Evolutionary conservation across 1,284 basidiomycete genomes (phyloP), one percentile per base, ranked within the genome.

Genomic region (Apiotrichum gracile): DNA sequence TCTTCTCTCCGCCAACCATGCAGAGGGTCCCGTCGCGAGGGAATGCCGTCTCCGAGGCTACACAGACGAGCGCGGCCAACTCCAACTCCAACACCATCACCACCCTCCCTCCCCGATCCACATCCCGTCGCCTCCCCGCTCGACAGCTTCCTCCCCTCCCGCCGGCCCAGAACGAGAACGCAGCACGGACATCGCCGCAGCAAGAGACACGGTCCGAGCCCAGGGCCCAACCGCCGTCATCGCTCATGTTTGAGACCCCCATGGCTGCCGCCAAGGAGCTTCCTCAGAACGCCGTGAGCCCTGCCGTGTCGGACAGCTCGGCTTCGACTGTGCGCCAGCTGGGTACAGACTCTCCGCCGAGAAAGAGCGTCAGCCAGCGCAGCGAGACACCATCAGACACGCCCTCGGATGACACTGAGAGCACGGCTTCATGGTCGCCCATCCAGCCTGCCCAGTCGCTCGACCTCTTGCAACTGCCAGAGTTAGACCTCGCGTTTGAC

Each of bases 401-500:
- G 21, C n/a, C n/a, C 12, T 34, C 43, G 19, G 43, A 22, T 21
- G 47, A 34, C 29, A 31, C 37, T 9, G 29, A 49, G 29, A 41
- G 27, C 26, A 33, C 47, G 14, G 37, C 29, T 9, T 45, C 43
- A 12, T 52, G 50, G 50, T 52, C 50, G 29, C 50, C 50, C 5
- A 40, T 60, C 47, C 66, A 63, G 5, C 66, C 43, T 4, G n/a
- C 43, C 12, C 26, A 65, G 6, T 67, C 69, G 5, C 55, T 72
- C 6, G 66, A 69, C 54, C 58, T 74, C 2, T 59, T 74, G 10
- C 61, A 68, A 31, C 58, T 74, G 16, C 74, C 74, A 1, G 68
- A 73, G n/a, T 61, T 76, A 16, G 72, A 76, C 52, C 61, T 75
- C 17, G 64, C 65, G 17, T 67, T 76, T 24, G 66, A 68, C 47